A percentile compares a stretch with the other conserved stretches of the same genome.
phyloP scores from a whole-genome alignment of 192 early-diverging fungal genomes.

The Spizellomyces punctatus region DNA sequence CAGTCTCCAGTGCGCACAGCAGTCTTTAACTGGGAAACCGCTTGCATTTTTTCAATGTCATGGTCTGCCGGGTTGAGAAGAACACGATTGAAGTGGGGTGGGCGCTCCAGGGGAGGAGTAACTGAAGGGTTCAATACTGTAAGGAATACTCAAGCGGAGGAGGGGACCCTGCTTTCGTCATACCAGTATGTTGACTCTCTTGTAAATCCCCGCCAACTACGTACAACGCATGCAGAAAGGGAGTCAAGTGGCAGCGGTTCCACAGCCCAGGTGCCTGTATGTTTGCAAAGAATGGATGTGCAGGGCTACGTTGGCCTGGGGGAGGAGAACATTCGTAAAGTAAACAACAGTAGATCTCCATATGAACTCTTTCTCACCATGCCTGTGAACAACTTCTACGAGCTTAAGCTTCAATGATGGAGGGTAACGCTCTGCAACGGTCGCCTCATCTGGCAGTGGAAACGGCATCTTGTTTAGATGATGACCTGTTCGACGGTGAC shows the following conservation, averaged over 20 bases:
- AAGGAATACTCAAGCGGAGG: not conserved
- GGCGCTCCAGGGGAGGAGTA: not conserved
- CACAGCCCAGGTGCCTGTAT: slow-evolving; percentile 30
- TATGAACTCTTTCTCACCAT: slow-evolving; percentile 9
- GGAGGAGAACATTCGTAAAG: too few relatives aligned
- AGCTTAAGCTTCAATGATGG: slow-evolving; percentile 45
- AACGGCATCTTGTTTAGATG: slow-evolving; percentile 23
- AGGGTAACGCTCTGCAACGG: slow-evolving; percentile 42
- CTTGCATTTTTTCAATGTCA: not conserved
- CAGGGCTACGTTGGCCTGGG: slow-evolving; percentile 44
- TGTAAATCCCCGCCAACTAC: slow-evolving; percentile 11
- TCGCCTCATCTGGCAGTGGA: slow-evolving; percentile 24
- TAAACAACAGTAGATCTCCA: too few relatives aligned
- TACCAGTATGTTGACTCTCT: not conserved
- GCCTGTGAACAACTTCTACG: slow-evolving; percentile 58
- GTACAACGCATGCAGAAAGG: slow-evolving; percentile 32
- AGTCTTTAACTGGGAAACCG: slow-evolving; percentile 5
- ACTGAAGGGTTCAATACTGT: not conserved
- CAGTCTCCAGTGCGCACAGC: not conserved
- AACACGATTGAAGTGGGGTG: slow-evolving; percentile 15
- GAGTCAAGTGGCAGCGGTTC: slow-evolving; percentile 4
- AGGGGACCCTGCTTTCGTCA: not conserved
- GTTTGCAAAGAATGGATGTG: slow-evolving; percentile 5
- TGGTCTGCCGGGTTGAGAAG: slow-evolving; percentile 6
- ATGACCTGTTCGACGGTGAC: too few relatives aligned